A percentile compares a stretch with the other conserved stretches of the same genome.
These are phyloP conservation scores for Austropuccinia psidii DNA, from an alignment of 1,284 basidiomycete genomes.

Conservation along the genomic window DNA sequence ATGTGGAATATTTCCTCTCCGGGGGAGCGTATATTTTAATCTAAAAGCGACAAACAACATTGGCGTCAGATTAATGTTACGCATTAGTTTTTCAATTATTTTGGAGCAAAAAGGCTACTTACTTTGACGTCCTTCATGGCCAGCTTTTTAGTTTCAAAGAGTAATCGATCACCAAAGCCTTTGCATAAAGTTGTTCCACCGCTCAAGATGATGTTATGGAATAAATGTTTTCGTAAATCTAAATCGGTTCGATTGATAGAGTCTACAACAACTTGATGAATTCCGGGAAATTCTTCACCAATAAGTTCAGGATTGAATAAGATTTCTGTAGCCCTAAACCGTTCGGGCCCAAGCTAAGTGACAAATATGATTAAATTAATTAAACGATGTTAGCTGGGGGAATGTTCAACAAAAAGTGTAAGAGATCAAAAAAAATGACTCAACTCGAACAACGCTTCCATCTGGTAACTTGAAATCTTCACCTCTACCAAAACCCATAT, in stretches of 20 bases:
- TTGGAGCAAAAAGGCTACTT: neutral
- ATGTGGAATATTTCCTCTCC: constrained; percentile 99
- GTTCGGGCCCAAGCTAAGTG: constrained; percentile 76
- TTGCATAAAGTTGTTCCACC: constrained; percentile 91
- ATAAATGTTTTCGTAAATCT: constrained; percentile 88
- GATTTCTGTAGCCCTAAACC: constrained; percentile 95
- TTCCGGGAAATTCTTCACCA: constrained; percentile 90
- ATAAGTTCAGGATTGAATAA: constrained; percentile 96
- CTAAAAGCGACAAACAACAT: constrained; percentile 40
- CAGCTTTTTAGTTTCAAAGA: constrained; percentile 92
- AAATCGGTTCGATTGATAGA: constrained; percentile 60
- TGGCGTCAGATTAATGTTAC: neutral
- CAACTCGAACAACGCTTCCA: constrained; percentile 71
- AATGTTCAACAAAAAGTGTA: neutral
- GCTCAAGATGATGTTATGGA: constrained; percentile 91
- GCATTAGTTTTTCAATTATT: no score
- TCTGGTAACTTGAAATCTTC: constrained; percentile 95
- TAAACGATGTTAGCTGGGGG: constrained; percentile 22
- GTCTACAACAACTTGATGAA: constrained; percentile 68
- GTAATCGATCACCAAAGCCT: constrained; percentile 89
- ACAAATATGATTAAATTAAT: neutral
- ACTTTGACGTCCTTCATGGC: constrained; percentile 87
- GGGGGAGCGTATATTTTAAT: constrained; percentile 99
- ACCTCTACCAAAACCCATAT: constrained; percentile 53
- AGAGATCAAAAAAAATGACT: neutral